Percentiles rank a stretch among this genome's conserved stretches.
These are phyloP conservation scores for Lyophyllum shimeji DNA, from an alignment of 768 basidiomycete genomes.

Conservation along the genomic window DNA sequence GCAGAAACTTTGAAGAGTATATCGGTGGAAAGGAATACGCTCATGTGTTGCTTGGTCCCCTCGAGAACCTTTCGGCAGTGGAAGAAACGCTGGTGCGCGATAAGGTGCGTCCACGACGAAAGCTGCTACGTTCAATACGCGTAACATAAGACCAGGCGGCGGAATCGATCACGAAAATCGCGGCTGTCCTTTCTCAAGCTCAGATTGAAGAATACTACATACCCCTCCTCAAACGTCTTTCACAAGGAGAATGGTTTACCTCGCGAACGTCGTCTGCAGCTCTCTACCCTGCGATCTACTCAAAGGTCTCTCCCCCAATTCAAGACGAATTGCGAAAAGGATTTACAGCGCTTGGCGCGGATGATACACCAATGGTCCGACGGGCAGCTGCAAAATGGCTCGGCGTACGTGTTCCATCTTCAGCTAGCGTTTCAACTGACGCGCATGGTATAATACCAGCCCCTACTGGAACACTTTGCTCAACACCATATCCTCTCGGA, in stretches of 20 bases:
- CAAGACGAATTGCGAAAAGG: conserved; percentile 90
- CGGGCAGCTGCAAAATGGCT: conserved; percentile 96
- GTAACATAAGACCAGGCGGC: conserved; percentile 63
- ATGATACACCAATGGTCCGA: conserved; percentile 99
- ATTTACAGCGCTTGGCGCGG: conserved; percentile 78
- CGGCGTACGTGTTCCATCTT: conserved; percentile 60
- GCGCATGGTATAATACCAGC: conserved; percentile 38
- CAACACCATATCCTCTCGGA: conserved; percentile 83
- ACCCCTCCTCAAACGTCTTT: conserved; percentile 85
- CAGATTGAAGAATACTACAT: conserved; percentile 92
- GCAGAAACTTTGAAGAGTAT: conserved; percentile 90
- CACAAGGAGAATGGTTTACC: conserved; percentile 98
- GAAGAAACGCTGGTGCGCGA: conserved; percentile 98
- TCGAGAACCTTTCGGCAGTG: conserved; percentile 94
- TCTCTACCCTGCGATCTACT: conserved; percentile 88
- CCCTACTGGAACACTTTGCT: conserved; percentile 75
- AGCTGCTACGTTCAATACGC: conserved; percentile 7
- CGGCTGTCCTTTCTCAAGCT: conserved; percentile 67
- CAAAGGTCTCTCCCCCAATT: conserved; percentile 65
- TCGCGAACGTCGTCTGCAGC: conserved; percentile 95
- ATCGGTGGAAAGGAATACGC: conserved; percentile 88
- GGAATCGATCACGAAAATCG: conserved; percentile 92
- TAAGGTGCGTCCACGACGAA: conserved; percentile 60
- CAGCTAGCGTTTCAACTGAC: not conserved
- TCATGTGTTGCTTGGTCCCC: conserved; percentile 83